These are phyloP conservation scores for Hypoxylon sp. DNA, from an alignment of 2,329 filamentous ascomycete species.

Conservation along the genomic window DNA sequence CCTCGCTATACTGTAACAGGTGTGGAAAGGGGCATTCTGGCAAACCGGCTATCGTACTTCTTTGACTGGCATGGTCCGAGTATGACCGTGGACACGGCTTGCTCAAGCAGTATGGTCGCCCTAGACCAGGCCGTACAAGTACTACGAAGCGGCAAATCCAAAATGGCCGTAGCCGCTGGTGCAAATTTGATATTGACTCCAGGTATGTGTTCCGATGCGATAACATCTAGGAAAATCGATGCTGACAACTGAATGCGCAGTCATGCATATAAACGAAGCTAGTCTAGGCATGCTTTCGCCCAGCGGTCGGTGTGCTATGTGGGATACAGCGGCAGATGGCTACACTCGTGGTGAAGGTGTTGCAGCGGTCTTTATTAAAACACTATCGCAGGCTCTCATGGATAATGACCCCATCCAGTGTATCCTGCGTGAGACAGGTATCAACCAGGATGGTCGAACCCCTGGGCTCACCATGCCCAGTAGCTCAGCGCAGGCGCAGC, in stretches of 20 bases:
- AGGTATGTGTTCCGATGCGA: constrained; percentile 5
- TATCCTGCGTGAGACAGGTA: constrained; percentile 39
- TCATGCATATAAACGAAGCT: constrained; percentile 45
- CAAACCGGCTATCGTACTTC: constrained; percentile 50
- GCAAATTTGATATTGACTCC: constrained; percentile 35
- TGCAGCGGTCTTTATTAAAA: constrained; percentile 55
- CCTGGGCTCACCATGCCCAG: constrained; percentile 45
- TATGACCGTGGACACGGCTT: constrained; percentile 63
- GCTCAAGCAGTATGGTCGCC: constrained; percentile 58
- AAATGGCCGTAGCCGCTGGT: constrained; percentile 31
- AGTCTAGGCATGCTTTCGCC: constrained; percentile 49
- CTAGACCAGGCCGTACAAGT: constrained; percentile 53
- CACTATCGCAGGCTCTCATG: constrained; percentile 52
- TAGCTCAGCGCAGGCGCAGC: constrained; percentile 34
- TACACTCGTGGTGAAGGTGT: constrained; percentile 56
- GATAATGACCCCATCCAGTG: constrained; percentile 57
- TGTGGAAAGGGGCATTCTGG: constrained; percentile 56
- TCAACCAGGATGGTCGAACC: constrained; percentile 40
- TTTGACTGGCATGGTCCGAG: constrained; percentile 59
- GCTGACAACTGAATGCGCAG: neutral
- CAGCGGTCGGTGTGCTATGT: constrained; percentile 54
- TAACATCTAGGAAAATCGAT: neutral
- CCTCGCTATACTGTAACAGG: constrained; percentile 43
- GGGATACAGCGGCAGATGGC: constrained; percentile 58
- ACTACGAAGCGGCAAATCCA: constrained; percentile 50